phyloP scores from a whole-genome alignment of 2,329 filamentous ascomycete species.

The Metarhizium anisopliae region DNA sequence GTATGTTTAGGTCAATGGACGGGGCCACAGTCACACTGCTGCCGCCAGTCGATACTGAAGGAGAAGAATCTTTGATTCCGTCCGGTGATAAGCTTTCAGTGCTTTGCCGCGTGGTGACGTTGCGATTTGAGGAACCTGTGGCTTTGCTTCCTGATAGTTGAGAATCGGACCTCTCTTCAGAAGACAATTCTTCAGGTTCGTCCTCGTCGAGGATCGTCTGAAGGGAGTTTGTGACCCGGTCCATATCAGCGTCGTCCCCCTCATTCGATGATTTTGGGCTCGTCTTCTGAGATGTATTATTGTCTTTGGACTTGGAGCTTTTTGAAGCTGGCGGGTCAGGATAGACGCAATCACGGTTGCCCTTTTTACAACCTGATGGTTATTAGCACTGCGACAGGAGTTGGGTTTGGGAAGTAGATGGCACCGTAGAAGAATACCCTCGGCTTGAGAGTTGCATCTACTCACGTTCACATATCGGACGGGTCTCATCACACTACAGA shows the following conservation, averaged over 20 bases:
- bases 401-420: not conserved
- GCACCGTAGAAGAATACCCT: not conserved
- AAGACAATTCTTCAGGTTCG: conserved; percentile 29
- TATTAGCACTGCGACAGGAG: not conserved
- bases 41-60: conserved; percentile 37
- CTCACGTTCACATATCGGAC: conserved; percentile 75
- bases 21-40: conserved; percentile 19
- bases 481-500: conserved; percentile 75
- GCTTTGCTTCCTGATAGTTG: conserved; percentile 20
- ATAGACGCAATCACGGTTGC: conserved; percentile 82
- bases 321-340: conserved; percentile 56
- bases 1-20: conserved; percentile 15
- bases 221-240: conserved; percentile 30
- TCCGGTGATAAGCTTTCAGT: conserved; percentile 47
- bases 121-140: conserved; percentile 28
- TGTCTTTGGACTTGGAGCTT: conserved; percentile 30
- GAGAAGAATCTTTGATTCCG: conserved; percentile 40
- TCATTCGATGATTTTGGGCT: conserved; percentile 48
- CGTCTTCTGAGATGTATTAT: conserved; percentile 25
- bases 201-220: conserved; percentile 48
- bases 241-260: conserved; percentile 36
- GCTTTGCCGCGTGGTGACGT: conserved; percentile 29
- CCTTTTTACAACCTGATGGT: conserved; percentile 75
- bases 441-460: not conserved
- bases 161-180: conserved; percentile 9